These are phyloP conservation scores for Phialophora expanda DNA, from an alignment of 2,329 filamentous ascomycete species.

Conservation along the genomic window DNA sequence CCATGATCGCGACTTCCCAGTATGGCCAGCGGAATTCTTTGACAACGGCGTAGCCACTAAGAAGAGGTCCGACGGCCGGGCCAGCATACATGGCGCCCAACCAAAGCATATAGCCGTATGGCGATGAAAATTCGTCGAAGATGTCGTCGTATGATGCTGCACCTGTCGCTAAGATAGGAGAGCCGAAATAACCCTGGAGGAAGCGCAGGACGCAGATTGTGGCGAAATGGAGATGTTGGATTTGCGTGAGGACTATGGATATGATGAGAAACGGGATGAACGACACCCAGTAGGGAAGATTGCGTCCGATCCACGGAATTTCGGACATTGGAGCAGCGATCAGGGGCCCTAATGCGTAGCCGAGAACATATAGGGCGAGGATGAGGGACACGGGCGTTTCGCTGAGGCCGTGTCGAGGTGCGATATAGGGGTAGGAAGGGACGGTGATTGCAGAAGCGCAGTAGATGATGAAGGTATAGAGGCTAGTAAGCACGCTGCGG, in stretches of 20 bases:
- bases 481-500: neutral
- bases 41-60: constrained; percentile 11
- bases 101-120: constrained; percentile 16
- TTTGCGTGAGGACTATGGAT: constrained; percentile 9
- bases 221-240: constrained; percentile 12
- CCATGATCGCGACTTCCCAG: constrained; percentile 16
- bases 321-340: constrained; percentile 70
- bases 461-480: constrained; percentile 48
- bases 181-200: constrained; percentile 14
- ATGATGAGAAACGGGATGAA: constrained; percentile 15
- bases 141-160: constrained; percentile 14
- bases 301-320: constrained; percentile 27
- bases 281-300: constrained; percentile 15
- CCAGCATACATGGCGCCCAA: constrained; percentile 12
- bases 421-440: constrained; percentile 38
- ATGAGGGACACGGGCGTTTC: constrained; percentile 41
- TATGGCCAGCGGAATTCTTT: constrained; percentile 13
- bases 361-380: constrained; percentile 41
- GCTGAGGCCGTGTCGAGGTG: constrained; percentile 39
- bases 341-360: constrained; percentile 57
- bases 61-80: constrained; percentile 6
- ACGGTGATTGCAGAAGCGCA: constrained; percentile 43
- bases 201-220: constrained; percentile 15
- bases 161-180: constrained; percentile 9
- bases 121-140: constrained; percentile 5